phyloP scores from a whole-genome alignment of 768 basidiomycete species.

The Kwoniella sp. region DNA sequence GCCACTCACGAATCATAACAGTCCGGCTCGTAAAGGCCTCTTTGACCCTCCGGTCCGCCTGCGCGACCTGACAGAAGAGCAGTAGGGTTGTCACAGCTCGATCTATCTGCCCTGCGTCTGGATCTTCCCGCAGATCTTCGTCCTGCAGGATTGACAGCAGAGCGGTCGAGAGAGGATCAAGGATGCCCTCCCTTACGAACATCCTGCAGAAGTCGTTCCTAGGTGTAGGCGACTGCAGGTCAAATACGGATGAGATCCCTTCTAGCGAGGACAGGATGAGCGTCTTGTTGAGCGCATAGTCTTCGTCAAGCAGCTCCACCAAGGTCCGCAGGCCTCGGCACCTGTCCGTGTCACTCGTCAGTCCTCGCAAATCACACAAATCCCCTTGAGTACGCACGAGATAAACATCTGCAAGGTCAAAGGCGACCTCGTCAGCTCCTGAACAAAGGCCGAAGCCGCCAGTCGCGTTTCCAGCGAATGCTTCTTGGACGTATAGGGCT shows the following conservation, averaged over 20 bases:
- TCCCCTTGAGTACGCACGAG: slow-evolving; percentile 59
- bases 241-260: slow-evolving; percentile 91
- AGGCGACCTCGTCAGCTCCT: slow-evolving; percentile 78
- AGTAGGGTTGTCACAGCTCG: slow-evolving; percentile 63
- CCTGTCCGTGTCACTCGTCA: no score
- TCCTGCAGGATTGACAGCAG: slow-evolving; percentile 74
- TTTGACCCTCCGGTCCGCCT: slow-evolving; percentile 86
- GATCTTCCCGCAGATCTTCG: slow-evolving; percentile 61
- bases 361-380: neutral
- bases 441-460: slow-evolving; percentile 94
- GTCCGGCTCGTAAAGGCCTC: slow-evolving; percentile 87
- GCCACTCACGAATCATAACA: slow-evolving; percentile 73
- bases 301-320: slow-evolving; percentile 93
- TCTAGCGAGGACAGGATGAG: slow-evolving; percentile 89
- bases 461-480: slow-evolving; percentile 86
- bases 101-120: slow-evolving; percentile 81
- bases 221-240: slow-evolving; percentile 82
- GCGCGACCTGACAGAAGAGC: slow-evolving; percentile 94
- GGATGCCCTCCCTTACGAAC: slow-evolving; percentile 91
- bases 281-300: slow-evolving; percentile 83
- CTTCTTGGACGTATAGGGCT: slow-evolving; percentile 87
- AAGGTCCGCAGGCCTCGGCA: slow-evolving; percentile 92
- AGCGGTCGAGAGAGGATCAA: slow-evolving; percentile 87
- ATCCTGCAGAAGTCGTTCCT: slow-evolving; percentile 98
- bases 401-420: slow-evolving; percentile 98